Conservation (phyloP, 2,329 filamentous ascomycete species). For the Talaromyces sp. region DNA sequence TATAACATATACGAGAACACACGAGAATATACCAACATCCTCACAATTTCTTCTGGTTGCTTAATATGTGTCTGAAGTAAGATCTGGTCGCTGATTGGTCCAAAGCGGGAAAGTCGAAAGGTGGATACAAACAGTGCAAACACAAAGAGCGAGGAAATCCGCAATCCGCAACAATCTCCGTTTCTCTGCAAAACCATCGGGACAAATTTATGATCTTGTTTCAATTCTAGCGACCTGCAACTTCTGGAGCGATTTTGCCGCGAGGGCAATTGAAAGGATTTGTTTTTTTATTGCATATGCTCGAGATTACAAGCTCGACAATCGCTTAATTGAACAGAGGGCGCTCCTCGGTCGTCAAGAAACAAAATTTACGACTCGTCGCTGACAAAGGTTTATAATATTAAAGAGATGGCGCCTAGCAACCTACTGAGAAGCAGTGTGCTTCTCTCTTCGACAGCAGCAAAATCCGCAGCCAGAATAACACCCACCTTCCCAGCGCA, state of each 20-base stretch:
- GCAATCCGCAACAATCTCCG: constrained; percentile 1
- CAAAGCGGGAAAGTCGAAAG: not conserved
- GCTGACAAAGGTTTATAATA: not conserved
- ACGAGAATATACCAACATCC: not conserved
- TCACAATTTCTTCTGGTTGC: not conserved
- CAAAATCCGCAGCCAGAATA: not conserved
- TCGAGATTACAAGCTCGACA: not conserved
- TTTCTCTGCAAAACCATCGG: not conserved
- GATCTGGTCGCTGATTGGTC: not conserved
- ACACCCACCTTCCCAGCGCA: not conserved
- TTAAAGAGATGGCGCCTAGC: constrained; percentile 27
- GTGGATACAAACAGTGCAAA: constrained; percentile 11
- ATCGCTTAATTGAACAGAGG: not conserved
- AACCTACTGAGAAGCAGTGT: constrained; percentile 11
- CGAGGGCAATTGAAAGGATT: not conserved
- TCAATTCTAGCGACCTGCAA: not conserved
- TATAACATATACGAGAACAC: not conserved
- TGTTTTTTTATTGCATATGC: not conserved
- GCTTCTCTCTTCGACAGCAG: constrained; percentile 4
- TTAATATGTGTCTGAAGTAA: not conserved
- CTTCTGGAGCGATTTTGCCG: not conserved
- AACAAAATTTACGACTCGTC: not conserved
- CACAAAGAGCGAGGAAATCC: not conserved
- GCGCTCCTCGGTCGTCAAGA: not conserved
- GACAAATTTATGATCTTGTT: not conserved